A percentile compares a stretch with the other conserved stretches of the same genome.
These are phyloP conservation scores for Agroathelia rolfsii DNA, from an alignment of 1,284 basidiomycete species.

Conservation along the genomic window DNA sequence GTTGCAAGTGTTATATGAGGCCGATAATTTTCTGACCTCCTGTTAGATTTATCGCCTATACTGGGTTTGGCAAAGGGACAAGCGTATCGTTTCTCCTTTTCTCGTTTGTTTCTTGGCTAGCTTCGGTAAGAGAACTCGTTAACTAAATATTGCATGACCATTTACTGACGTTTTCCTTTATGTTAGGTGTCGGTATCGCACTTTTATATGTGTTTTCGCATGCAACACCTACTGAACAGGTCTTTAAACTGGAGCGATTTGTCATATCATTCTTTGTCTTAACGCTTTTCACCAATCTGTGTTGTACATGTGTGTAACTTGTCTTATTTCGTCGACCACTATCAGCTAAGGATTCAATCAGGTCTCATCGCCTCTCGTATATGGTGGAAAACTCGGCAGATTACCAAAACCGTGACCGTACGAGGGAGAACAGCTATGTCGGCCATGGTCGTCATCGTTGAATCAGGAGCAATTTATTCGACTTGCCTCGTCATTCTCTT, in stretches of 20 bases:
- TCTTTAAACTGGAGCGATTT: slow-evolving; percentile 20
- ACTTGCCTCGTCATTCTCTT: slow-evolving; percentile 23
- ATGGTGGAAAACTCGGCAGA: slow-evolving; percentile 23
- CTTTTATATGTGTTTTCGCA: too few relatives aligned
- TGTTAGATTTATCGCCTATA: slow-evolving; percentile 20
- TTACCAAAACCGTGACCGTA: slow-evolving; percentile 12
- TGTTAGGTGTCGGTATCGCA: too few relatives aligned
- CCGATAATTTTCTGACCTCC: background rate
- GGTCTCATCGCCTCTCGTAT: slow-evolving; percentile 26
- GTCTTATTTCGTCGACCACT: too few relatives aligned
- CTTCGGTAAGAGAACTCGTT: too few relatives aligned
- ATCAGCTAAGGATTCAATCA: too few relatives aligned
- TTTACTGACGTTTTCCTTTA: too few relatives aligned
- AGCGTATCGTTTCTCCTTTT: slow-evolving; percentile 15
- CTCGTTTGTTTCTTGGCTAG: slow-evolving; percentile 17
- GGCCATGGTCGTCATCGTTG: slow-evolving; percentile 26
- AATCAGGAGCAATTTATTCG: slow-evolving; percentile 33
- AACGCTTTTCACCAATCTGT: slow-evolving; percentile 26
- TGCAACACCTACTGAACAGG: too few relatives aligned
- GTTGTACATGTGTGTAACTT: slow-evolving; percentile 25
- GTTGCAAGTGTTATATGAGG: slow-evolving; percentile 6
- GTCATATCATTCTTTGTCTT: slow-evolving; percentile 26
- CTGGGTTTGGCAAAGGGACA: slow-evolving; percentile 18
- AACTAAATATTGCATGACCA: too few relatives aligned
- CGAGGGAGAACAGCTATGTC: slow-evolving; percentile 18